Conservation (phyloP, 2,329 filamentous ascomycete species). For the Xylariaceae sp. region DNA sequence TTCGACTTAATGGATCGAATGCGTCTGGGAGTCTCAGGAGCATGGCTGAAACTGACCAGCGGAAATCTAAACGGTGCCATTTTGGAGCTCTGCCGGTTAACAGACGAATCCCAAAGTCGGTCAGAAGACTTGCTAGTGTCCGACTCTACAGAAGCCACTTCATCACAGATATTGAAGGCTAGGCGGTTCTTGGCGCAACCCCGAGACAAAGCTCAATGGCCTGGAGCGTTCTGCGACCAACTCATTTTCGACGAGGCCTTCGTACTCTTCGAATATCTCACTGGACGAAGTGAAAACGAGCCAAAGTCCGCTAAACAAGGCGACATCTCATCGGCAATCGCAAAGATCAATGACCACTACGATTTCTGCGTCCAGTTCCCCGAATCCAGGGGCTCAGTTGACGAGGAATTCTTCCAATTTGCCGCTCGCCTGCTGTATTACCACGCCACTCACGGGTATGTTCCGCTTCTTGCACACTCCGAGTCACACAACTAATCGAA, state of each 20-base stretch:
- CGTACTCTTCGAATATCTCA: slow-evolving; percentile 66
- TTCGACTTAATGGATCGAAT: slow-evolving; percentile 24
- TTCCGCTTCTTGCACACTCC: slow-evolving; percentile 1
- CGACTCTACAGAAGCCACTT: slow-evolving; percentile 25
- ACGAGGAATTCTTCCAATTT: slow-evolving; percentile 68
- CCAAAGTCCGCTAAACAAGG: slow-evolving; percentile 49
- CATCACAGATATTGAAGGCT: slow-evolving; percentile 49
- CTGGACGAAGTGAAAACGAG: slow-evolving; percentile 40
- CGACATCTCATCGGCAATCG: slow-evolving; percentile 52
- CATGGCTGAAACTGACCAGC: slow-evolving; percentile 62
- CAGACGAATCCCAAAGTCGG: slow-evolving; percentile 25
- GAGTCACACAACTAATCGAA: slow-evolving; percentile 9
- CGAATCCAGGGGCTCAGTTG: slow-evolving; percentile 34
- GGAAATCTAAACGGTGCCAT: slow-evolving; percentile 36
- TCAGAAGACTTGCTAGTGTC: slow-evolving; percentile 3
- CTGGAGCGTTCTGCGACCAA: slow-evolving; percentile 47
- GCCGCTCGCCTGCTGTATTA: slow-evolving; percentile 64
- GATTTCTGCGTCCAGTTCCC: slow-evolving; percentile 40
- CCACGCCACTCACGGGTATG: slow-evolving; percentile 60
- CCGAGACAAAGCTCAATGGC: slow-evolving; percentile 56
- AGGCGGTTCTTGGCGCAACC: slow-evolving; percentile 51
- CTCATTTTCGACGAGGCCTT: slow-evolving; percentile 59
- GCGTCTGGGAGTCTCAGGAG: slow-evolving; percentile 59
- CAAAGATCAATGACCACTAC: slow-evolving; percentile 41
- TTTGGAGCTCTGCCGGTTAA: slow-evolving; percentile 40